Evolutionary conservation across 2,329 filamentous ascomycete genomes (phyloP), one percentile per base, ranked within the genome.

Genomic region (Teratosphaeriaceae sp.): DNA sequence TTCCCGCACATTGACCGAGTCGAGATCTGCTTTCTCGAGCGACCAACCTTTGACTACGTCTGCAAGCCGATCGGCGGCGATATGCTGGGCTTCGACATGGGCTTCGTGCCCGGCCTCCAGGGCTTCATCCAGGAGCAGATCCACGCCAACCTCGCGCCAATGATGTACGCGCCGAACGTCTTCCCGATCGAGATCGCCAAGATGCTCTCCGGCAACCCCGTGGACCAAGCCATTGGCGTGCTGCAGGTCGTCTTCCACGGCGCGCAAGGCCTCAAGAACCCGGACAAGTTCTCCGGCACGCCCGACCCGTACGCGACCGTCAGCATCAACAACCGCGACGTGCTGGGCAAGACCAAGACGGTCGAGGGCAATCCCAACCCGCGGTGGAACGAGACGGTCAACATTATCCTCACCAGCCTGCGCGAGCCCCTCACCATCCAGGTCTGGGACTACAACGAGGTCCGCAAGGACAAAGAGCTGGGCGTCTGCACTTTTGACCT

Each of bases 101-200:
- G 96, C 70, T 96, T 98, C 67, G 94, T 98, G 54, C 92, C 92
- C 15, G 90, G 90, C 54, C 76, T 98, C 19, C 89, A 97, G 65
- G 78, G 66, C 44, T 98, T 98, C 66, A 98, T 98, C 57, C 81
- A 86, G 62, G 92, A 98, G 56, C 88, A 94, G 69, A 94, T 98
- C 41, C 94, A 98, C 65, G 85, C 84, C 50, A 96, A 90, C 59
- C 70, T 98, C 38, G 84, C 80, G 2, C 94, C 92, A 0, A 97
- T 98, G 84, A 95, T 98, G 88, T 98, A 98, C 62, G 83, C 81
- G 27, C 92, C 92, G 7, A 95, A 98, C 56, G 88, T 97, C 38
- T 98, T 98, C 73, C 92, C 92, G 13, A 92, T 98, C 53, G 92
- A 98, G 61, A 88, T 98, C 44, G 92, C 92, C 55, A 97, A 98